Percentiles rank a stretch among this genome's conserved stretches.
Conservation (phyloP, 495 filamentous ascomycete species). For the Daldinia decipiens region DNA sequence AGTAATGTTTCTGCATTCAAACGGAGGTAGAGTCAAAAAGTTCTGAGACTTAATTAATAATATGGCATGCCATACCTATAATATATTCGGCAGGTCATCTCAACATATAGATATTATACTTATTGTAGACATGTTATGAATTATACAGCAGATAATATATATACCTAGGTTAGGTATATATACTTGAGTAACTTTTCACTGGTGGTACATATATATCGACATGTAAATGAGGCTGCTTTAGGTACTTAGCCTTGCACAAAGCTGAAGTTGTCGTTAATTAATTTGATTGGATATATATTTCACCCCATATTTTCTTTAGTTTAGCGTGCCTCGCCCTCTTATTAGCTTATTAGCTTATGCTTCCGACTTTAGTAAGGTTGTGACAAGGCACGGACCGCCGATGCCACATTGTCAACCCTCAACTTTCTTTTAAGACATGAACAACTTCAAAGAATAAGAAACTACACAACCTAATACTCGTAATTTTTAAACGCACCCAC, state of each 20-base stretch:
- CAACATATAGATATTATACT: not conserved
- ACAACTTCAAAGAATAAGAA: conserved; percentile 10
- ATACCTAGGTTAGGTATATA: not conserved
- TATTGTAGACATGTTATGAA: not conserved
- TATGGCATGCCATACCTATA: not conserved
- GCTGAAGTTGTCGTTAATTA: conserved; percentile 19
- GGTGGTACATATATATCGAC: conserved; percentile 7
- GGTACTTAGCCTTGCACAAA: conserved; percentile 20
- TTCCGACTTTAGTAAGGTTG: conserved; percentile 4
- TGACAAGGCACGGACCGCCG: conserved; percentile 10
- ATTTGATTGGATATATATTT: conserved; percentile 26
- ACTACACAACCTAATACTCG: conserved; percentile 9
- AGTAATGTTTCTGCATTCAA: not conserved
- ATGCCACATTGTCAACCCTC: conserved; percentile 10
- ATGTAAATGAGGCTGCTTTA: conserved; percentile 19
- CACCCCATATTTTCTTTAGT: not conserved
- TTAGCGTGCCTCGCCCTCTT: conserved; percentile 11
- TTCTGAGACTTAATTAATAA: not conserved
- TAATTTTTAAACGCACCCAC: not conserved
- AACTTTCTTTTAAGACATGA: conserved; percentile 16
- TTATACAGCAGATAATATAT: not conserved
- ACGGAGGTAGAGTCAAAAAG: not conserved
- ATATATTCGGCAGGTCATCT: not conserved
- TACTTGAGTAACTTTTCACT: not conserved
- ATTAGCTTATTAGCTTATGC: not conserved